Evolutionary conservation across 1,139 yeast species (phyloP), one percentile per base, ranked within the genome.

Genomic region (Geotrichum klebahnii): DNA sequence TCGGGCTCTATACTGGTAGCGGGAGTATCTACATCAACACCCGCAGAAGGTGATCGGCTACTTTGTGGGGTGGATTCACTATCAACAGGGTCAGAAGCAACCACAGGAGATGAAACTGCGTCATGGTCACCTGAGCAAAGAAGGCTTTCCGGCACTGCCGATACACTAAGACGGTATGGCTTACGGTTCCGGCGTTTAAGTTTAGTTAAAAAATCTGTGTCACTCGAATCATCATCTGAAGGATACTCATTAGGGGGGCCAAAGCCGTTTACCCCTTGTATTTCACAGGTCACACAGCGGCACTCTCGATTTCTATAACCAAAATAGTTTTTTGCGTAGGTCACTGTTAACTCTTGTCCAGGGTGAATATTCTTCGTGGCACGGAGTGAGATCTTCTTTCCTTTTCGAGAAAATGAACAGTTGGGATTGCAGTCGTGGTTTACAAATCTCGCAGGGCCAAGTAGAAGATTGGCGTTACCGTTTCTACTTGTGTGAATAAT

Each of bases 341-440:
- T 59, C 2, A 74, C 77, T 1, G 79, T 74, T 31, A 75, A 68
- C 53, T 75, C 78, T 57, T 75, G 77, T 14, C 78, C 78, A 2
- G 66, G 60, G 1, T 59, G 49, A 23, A 75, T 74, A 6, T 57
- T 60, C 26, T 68, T 62, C 2, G 55, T 56, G 0, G 77, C 69
- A 12, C 64, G 59, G 10, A 74, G 60, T 22, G 64, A 57, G 60
- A 74, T 65, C 17, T 50, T 56, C 50, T 55, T 52, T 12, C 62
- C 59, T 2, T 56, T 55, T 2, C 71, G 60, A 2, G 64, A 59
- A 54, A 75, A 73, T 34, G 63, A 61, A 1, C 73, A 67, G 55
- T 74, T 75, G 3, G 75, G 67, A n/a, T 65, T 58, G 55, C 79
- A 75, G 56, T 74, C 74, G 57, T 75, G 79, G 55, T 75, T 75